Evolutionary conservation across 1,284 basidiomycete genomes (phyloP).

Genomic region (Ceratobasidium sp.): DNA sequence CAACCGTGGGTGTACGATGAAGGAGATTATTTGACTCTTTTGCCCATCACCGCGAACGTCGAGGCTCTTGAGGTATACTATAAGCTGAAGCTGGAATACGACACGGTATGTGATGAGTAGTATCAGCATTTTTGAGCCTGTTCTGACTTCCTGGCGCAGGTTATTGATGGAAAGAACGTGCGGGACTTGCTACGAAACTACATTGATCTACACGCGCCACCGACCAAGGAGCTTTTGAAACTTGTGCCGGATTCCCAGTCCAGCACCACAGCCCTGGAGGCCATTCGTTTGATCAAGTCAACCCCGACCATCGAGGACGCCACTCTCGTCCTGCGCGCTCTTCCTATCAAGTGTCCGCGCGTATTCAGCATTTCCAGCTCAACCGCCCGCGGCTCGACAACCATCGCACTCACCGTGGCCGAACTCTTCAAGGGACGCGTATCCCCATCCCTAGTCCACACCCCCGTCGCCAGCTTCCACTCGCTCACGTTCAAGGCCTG

Average conservation of each 20-base stretch:
- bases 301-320: slow-evolving; percentile 16
- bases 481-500: slow-evolving; percentile 28
- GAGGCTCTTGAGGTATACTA: slow-evolving; percentile 16
- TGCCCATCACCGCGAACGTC: slow-evolving; percentile 16
- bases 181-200: slow-evolving; percentile 23
- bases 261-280: neutral
- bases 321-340: slow-evolving; percentile 7
- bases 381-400: slow-evolving; percentile 6
- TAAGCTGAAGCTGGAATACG: slow-evolving; percentile 19
- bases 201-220: slow-evolving; percentile 26
- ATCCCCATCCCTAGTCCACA: slow-evolving; percentile 3
- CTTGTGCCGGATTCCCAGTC: slow-evolving; percentile 19
- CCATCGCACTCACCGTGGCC: slow-evolving; percentile 14
- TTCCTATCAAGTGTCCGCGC: slow-evolving; percentile 22
- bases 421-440: slow-evolving; percentile 34
- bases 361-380: slow-evolving; percentile 23
- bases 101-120: neutral
- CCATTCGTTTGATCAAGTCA: slow-evolving; percentile 14
- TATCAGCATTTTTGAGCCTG: neutral
- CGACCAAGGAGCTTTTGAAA: slow-evolving; percentile 7
- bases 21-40: slow-evolving; percentile 21
- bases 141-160: neutral
- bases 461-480: slow-evolving; percentile 14
- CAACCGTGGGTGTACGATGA: slow-evolving; percentile 21
- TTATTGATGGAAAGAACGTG: slow-evolving; percentile 22